These are phyloP conservation scores for Leucoagaricus sp. DNA, from an alignment of 1,284 basidiomycete genomes.

Conservation along the genomic window DNA sequence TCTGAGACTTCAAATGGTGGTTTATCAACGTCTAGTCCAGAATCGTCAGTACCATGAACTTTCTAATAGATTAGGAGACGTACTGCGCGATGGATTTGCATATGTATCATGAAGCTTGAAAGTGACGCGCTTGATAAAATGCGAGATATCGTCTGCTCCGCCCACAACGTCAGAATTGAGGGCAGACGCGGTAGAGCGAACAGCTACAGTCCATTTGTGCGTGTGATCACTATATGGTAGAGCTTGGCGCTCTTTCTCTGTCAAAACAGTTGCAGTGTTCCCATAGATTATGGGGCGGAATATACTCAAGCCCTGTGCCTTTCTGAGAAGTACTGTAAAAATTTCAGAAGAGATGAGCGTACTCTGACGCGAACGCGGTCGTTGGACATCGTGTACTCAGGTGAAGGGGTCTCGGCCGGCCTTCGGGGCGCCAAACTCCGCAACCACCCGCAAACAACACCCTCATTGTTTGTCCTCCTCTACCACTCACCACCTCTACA, in stretches of 20 bases:
- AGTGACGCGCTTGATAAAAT: conserved; percentile 93
- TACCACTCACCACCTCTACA: conserved; percentile 17
- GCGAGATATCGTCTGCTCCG: conserved; percentile 84
- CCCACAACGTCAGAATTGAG: conserved; percentile 74
- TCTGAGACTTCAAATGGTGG: conserved; percentile 95
- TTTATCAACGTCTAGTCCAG: conserved; percentile 84
- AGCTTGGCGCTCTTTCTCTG: conserved; percentile 70
- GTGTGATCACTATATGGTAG: conserved; percentile 76
- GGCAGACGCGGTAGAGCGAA: conserved; percentile 76
- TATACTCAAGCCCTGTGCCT: conserved; percentile 80
- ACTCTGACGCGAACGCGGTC: conserved; percentile 77
- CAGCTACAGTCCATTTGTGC: conserved; percentile 95
- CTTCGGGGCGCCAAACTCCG: conserved; percentile 39
- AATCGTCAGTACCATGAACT: background rate
- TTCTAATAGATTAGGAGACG: conserved; percentile 29
- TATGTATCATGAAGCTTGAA: conserved; percentile 99
- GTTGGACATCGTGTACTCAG: conserved; percentile 44
- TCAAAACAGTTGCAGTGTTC: conserved; percentile 88
- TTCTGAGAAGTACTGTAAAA: conserved; percentile 18
- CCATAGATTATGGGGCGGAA: conserved; percentile 94
- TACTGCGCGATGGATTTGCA: conserved; percentile 86
- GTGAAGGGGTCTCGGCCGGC: conserved; percentile 22
- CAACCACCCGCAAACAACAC: conserved; percentile 34
- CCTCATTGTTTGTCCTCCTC: conserved; percentile 22
- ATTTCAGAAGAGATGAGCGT: conserved; percentile 31